Evolutionary conservation across 1,284 basidiomycete genomes (phyloP), one percentile per base, ranked within the genome.

Genomic region (Singerocomus inundabilis): DNA sequence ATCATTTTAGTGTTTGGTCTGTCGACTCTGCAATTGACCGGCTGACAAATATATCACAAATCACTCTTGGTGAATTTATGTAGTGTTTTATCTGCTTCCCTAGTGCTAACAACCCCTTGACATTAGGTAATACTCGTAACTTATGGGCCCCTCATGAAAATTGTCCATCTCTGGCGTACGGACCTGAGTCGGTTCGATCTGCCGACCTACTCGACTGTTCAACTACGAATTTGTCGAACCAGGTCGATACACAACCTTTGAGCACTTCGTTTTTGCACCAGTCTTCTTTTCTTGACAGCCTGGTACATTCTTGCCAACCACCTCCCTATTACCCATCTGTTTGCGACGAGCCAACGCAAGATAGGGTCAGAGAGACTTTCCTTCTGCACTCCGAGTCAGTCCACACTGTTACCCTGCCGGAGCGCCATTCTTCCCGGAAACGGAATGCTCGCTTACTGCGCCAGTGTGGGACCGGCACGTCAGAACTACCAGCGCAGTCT

Each of bases 51-150:
- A 4, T 16, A 5, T 16, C 25, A 13, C 43, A 18, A 8, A n/a
- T 21, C 10, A 13, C 15, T 4, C 21, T 26, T 40, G 45, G 59
- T 63, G n/a, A 41, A 41, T 29, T 24, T 40, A 12, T 21, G 21
- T 11, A 18, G 6, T 31, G 16, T 16, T 13, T 12, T 34, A 13
- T 32, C 16, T n/a, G 7, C 6, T n/a, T 32, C 3, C 41, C 37
- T 12, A 25, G 11, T 4, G 5, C 5, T 57, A 1, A 61, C 15
- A 15, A 5, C 7, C 25, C 32, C 6, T 29, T n/a, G 4, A 18
- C 26, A 1, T 41, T 36, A 61, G 60, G 48, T 36, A 1, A 10
- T 35, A 0, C 25, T 24, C 12, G 4, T 35, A 0, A 24, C 31
- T 13, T 42, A 29, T 31, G 31, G 15, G n/a, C 25, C 10, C 7